Base-by-base conservation (phyloP, 495 filamentous ascomycete genomes). In the Delitschia confertaspora region DNA sequence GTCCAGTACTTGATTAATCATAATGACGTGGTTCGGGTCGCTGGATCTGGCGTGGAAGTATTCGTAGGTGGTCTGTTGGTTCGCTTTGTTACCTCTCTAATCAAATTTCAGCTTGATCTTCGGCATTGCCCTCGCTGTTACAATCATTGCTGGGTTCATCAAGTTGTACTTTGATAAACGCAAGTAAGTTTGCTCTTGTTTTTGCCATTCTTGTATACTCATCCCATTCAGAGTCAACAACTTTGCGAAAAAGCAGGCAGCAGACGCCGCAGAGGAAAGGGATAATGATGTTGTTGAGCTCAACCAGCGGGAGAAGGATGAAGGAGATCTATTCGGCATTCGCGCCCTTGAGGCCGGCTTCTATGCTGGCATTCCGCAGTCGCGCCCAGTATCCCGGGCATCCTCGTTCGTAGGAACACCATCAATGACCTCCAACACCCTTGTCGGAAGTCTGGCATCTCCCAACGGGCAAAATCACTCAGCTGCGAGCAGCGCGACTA, bases 251-350 rank as follows among this genome's bases (percentile, higher is more conserved):
- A n/a, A 41, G 42, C 18, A 44, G 21, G 25, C 49, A 38, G 38
- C 35, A 30, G 44, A 52, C 32, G 13, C 38, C 35, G 27, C 33
- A 40, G 6, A 33, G 44, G 60, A 53, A 38, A 42, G 60, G 16
- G 56, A 60, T 16, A 55, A 62, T 21, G 56, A 60, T 16, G 55
- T 60, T 21, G 51, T 59, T 19, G 56, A 60, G 19, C 53, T 67
- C 26, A 65, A 60, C 34, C 38, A 56, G 19, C 47, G 56, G n/a
- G 64, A 66, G 31, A 57, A 62, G 33, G 65, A 65, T 40, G 68
- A 69, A 44, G 65, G 65, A 4, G 64, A 71, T 53, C 43, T 71
- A 4, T 69, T 69, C 34, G 66, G 68, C 13, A 58, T 68, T 19
- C 51, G 65, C 30, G 68, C 66, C 20, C 51, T 70, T 23, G 65